Evolutionary conservation across 2,329 filamentous ascomycete species (phyloP).

Genomic region (Thermothelomyces thermophilus): DNA sequence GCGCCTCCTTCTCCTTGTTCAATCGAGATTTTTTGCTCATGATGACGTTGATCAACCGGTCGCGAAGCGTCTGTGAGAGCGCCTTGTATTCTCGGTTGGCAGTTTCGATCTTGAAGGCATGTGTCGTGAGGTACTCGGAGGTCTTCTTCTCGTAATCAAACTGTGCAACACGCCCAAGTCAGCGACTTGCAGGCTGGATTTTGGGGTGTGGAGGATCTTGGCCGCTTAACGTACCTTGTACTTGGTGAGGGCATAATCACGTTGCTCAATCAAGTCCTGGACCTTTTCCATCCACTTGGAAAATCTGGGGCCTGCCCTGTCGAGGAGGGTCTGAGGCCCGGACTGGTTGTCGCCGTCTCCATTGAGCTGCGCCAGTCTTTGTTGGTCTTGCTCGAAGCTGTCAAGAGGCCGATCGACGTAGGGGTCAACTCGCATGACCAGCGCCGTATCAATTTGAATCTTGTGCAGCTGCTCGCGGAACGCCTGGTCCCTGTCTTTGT

Average conservation of each 20-base stretch:
- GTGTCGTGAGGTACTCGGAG: slow-evolving; percentile 52
- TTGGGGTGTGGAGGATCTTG: not conserved
- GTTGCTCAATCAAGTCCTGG: slow-evolving; percentile 80
- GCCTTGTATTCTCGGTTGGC: slow-evolving; percentile 56
- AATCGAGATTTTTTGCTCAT: slow-evolving; percentile 58
- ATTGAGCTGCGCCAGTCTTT: slow-evolving; percentile 31
- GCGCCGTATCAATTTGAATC: slow-evolving; percentile 82
- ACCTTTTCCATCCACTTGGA: slow-evolving; percentile 78
- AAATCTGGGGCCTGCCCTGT: slow-evolving; percentile 79
- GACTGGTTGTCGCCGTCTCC: slow-evolving; percentile 32
- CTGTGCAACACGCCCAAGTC: slow-evolving; percentile 33
- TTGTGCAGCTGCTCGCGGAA: slow-evolving; percentile 87
- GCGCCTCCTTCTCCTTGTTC: slow-evolving; percentile 59
- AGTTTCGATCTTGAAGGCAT: slow-evolving; percentile 56
- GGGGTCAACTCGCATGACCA: slow-evolving; percentile 79
- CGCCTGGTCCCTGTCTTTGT: slow-evolving; percentile 70
- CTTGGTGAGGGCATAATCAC: slow-evolving; percentile 74
- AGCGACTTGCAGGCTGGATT: slow-evolving; percentile 11
- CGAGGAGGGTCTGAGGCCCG: slow-evolving; percentile 51
- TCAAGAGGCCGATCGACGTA: slow-evolving; percentile 52
- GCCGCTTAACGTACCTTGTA: slow-evolving; percentile 59
- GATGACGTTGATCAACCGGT: slow-evolving; percentile 61
- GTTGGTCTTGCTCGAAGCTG: slow-evolving; percentile 38
- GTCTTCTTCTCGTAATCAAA: slow-evolving; percentile 58
- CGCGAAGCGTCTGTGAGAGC: slow-evolving; percentile 54